These are phyloP conservation scores for Hydnum rufescens DNA, from an alignment of 768 basidiomycete species.

Conservation along the genomic window DNA sequence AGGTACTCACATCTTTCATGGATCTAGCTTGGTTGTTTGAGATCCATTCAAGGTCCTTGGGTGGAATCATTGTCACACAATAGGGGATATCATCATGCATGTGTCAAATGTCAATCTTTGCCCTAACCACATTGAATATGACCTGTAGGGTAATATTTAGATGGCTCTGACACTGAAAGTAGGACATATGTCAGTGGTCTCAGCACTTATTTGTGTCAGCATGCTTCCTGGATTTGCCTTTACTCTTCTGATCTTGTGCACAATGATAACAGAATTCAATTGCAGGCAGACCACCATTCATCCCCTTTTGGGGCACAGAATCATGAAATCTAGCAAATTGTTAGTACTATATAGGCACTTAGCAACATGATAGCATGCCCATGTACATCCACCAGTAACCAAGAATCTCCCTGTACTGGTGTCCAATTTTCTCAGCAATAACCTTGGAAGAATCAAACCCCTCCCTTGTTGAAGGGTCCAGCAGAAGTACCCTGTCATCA, in stretches of 20 bases:
- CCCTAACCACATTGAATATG: not conserved
- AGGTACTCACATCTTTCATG: not conserved
- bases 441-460: not conserved
- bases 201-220: not conserved
- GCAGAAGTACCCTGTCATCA: not conserved
- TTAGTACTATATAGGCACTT: not conserved
- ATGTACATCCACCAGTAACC: not conserved
- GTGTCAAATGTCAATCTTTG: not conserved
- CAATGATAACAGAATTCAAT: not conserved
- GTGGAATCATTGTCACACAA: not conserved
- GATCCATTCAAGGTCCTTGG: not conserved
- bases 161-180: not conserved
- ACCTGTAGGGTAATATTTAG: not conserved
- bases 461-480: not conserved
- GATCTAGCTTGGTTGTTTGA: not conserved
- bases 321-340: not conserved
- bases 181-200: not conserved
- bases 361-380: not conserved
- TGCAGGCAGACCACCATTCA: not conserved
- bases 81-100: not conserved
- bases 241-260: not conserved
- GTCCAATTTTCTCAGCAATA: not conserved
- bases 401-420: not conserved
- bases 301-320: not conserved
- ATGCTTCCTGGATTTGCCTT: not conserved